Conservation (phyloP, 768 basidiomycete species). For the Russula sp. region DNA sequence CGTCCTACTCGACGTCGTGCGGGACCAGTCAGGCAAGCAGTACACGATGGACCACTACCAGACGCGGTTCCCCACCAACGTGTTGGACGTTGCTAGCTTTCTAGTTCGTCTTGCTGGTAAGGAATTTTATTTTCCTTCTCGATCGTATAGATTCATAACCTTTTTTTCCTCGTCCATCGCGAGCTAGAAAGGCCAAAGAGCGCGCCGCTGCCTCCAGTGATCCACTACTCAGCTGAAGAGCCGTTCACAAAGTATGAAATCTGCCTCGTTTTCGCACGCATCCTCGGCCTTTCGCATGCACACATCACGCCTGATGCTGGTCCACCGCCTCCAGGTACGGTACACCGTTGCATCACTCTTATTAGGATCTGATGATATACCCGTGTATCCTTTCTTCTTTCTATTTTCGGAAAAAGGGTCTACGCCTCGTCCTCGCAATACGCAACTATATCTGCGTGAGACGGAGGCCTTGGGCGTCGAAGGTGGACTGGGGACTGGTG, state of each 20-base stretch:
- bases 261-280: slow-evolving; percentile 67
- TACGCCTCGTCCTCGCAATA: slow-evolving; percentile 73
- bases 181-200: slow-evolving; percentile 32
- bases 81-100: slow-evolving; percentile 80
- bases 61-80: slow-evolving; percentile 88
- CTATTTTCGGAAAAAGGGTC: slow-evolving; percentile 39
- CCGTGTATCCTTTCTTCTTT: not conserved
- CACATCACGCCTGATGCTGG: slow-evolving; percentile 74
- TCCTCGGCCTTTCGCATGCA: slow-evolving; percentile 60
- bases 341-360: not conserved
- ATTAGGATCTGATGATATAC: not conserved
- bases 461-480: slow-evolving; percentile 54
- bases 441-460: slow-evolving; percentile 68
- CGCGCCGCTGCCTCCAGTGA: slow-evolving; percentile 53
- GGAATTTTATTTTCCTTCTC: slow-evolving; percentile 13
- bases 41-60: slow-evolving; percentile 98
- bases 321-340: slow-evolving; percentile 37
- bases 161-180: not conserved
- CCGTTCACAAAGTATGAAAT: slow-evolving; percentile 93
- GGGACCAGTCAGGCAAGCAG: slow-evolving; percentile 77
- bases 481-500: slow-evolving; percentile 52
- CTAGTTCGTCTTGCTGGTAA: slow-evolving; percentile 69
- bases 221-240: slow-evolving; percentile 83
- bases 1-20: slow-evolving; percentile 77
- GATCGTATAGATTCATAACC: not conserved